Evolutionary conservation across 805 yeast genomes (phyloP).

Genomic region (Schwanniomyces pseudopolymorphus): DNA sequence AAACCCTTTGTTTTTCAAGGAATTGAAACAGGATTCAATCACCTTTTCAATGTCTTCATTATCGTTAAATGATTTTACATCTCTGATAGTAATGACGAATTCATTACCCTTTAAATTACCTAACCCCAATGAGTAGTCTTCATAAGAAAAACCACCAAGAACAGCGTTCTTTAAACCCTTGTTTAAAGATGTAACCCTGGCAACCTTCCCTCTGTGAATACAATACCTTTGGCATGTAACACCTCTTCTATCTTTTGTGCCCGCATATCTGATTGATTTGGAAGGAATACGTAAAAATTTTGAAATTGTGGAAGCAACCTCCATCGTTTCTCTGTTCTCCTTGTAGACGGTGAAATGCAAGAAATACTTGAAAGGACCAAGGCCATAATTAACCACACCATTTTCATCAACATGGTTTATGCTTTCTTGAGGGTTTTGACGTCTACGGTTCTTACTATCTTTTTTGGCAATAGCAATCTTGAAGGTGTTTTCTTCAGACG

Average conservation of each 20-base stretch:
- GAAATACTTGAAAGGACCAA: conserved; percentile 69
- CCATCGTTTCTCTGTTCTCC: conserved; percentile 97
- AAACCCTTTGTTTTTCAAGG: conserved; percentile 70
- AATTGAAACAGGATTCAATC: conserved; percentile 52
- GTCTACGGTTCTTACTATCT: conserved; percentile 32
- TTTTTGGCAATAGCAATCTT: conserved; percentile 55
- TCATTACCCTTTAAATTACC: conserved; percentile 92
- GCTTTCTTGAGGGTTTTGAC: conserved; percentile 36
- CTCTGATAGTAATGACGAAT: conserved; percentile 80
- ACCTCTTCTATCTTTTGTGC: conserved; percentile 96
- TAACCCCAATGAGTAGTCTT: conserved; percentile 58
- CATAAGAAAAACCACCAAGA: conserved; percentile 76
- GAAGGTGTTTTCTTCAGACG: conserved; percentile 67
- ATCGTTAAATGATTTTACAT: conserved; percentile 47
- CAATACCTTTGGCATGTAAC: conserved; percentile 86
- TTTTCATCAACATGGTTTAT: conserved; percentile 43
- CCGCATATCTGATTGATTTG: conserved; percentile 75
- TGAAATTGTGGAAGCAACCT: conserved; percentile 74
- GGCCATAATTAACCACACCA: conserved; percentile 64
- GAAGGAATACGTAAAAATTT: conserved; percentile 75
- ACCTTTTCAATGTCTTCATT: conserved; percentile 38
- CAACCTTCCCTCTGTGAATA: conserved; percentile 65
- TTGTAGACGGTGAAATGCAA: conserved; percentile 82
- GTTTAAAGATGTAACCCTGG: conserved; percentile 74
- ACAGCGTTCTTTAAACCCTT: conserved; percentile 72